Conservation (phyloP, 2,329 filamentous ascomycete genomes). For the Ceratocystis harringtonii region DNA sequence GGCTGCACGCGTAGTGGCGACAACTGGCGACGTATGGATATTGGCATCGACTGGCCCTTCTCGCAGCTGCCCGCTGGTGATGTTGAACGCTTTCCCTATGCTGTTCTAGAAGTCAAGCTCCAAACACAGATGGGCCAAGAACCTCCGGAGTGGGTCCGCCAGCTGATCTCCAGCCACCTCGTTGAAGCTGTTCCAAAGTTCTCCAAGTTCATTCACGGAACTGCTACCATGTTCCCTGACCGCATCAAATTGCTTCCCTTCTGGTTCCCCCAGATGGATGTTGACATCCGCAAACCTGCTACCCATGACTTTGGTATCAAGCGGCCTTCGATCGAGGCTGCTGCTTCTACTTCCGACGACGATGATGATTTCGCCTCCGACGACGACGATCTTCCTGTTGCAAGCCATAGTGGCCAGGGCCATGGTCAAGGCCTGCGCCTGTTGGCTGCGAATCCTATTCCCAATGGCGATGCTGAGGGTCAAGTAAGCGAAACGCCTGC, state of each 20-base stretch:
- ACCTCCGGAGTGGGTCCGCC: conserved; percentile 89
- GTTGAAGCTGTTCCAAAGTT: conserved; percentile 99
- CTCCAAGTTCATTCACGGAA: conserved; percentile 97
- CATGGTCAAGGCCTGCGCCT: neutral
- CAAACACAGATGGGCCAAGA: conserved; percentile 93
- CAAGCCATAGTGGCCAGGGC: neutral
- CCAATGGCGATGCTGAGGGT: conserved; percentile 55
- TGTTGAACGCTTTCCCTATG: conserved; percentile 85
- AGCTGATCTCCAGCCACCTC: conserved; percentile 81
- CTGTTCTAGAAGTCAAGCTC: conserved; percentile 90
- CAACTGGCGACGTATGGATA: conserved; percentile 95
- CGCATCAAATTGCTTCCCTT: conserved; percentile 83
- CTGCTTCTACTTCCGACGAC: conserved; percentile 57
- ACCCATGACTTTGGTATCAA: conserved; percentile 85
- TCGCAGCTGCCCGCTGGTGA: conserved; percentile 73
- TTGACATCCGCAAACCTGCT: conserved; percentile 87
- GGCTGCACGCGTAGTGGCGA: conserved; percentile 59
- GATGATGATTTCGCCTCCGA: conserved; percentile 58
- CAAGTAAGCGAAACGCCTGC: conserved; percentile 51
- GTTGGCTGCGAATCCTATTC: conserved; percentile 25
- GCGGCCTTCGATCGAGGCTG: conserved; percentile 43
- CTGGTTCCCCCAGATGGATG: conserved; percentile 97
- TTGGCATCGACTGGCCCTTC: conserved; percentile 92
- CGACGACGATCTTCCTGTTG: conserved; percentile 34
- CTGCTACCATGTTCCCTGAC: conserved; percentile 69